Percentiles rank a stretch among this genome's conserved stretches.
Evolutionary conservation across 2,329 filamentous ascomycete genomes (phyloP).

Genomic region (Paecilomyces niveus): DNA sequence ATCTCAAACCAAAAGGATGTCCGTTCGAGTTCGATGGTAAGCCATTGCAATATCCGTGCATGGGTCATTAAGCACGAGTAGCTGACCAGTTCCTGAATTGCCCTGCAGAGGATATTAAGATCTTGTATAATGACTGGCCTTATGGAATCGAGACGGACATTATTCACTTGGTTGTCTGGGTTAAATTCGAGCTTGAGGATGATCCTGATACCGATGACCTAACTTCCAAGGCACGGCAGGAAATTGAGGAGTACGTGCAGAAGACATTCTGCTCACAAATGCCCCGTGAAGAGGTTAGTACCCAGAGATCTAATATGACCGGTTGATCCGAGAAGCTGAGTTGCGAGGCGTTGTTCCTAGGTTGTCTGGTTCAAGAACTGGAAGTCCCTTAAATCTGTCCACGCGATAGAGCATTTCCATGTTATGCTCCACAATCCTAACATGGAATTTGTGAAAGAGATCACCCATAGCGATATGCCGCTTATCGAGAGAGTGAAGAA

Average conservation of each 20-base stretch:
- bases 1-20: slow-evolving; percentile 20
- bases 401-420: slow-evolving; percentile 88
- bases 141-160: slow-evolving; percentile 76
- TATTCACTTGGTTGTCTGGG: slow-evolving; percentile 86
- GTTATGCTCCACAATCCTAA: slow-evolving; percentile 81
- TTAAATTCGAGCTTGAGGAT: slow-evolving; percentile 73
- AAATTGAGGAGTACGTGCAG: slow-evolving; percentile 66
- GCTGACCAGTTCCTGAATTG: slow-evolving; percentile 10
- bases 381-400: slow-evolving; percentile 74
- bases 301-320: background rate
- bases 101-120: slow-evolving; percentile 55
- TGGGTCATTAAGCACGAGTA: background rate
- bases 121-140: slow-evolving; percentile 88
- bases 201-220: slow-evolving; percentile 60
- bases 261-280: slow-evolving; percentile 53
- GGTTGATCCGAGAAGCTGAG: background rate
- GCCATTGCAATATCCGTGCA: background rate
- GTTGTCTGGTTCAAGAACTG: slow-evolving; percentile 93
- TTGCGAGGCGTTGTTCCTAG: slow-evolving; percentile 18
- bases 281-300: slow-evolving; percentile 35
- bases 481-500: slow-evolving; percentile 43
- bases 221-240: slow-evolving; percentile 53
- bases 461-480: slow-evolving; percentile 70
- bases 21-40: slow-evolving; percentile 31
- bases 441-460: slow-evolving; percentile 56